Evolutionary conservation across 129 eudicot genomes (phyloP), one percentile per base, ranked within the genome.

Genomic region (Centella asiatica): DNA sequence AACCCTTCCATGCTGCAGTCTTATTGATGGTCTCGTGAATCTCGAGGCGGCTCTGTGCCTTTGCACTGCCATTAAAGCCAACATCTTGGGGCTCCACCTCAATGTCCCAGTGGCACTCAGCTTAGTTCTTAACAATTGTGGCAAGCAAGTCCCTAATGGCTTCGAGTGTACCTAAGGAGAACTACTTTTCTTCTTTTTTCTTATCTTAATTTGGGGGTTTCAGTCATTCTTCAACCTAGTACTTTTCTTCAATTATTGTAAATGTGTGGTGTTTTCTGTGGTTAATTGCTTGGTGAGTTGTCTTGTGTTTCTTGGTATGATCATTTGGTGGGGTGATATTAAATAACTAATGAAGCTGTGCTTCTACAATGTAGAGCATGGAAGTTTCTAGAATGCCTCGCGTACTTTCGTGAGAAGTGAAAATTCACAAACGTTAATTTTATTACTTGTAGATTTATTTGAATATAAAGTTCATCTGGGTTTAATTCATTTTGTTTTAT

Each of bases 41-140:
- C 83, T 85, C 1, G 94, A 85, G 67, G 94, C 88, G 1, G 95
- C 95, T 1, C 59, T 78, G 3, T 85, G 95, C 73, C 86, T 85
- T 27, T 85, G 95, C 78, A 81, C 86, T 39, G 88, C 85, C 51
- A 73, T 85, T 18, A 78, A 78, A 60, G 85, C 85, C 12, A 81
- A 81, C 31, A 7, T 85, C 72, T 67, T 86, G 57, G 89, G 95
- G 13, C 78, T 84, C 45, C 75, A 84, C 64, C 80, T 84, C 11
- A 78, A 84, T 64, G 45, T 85, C 11, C 94, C 94, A 6, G n/a
- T 85, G 3, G 68, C 94, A 3, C 84, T 84, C 42, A 80, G 80
- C 75, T 75, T 84, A 74, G 84, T 84, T 48, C 82, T 84, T 9
- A 85, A 85, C 26, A 76, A 70, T 26, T 85, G 94, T 46, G 72